Evolutionary conservation across 352 stramenopile genomes (phyloP).

Genomic region (Phytophthora multivora): DNA sequence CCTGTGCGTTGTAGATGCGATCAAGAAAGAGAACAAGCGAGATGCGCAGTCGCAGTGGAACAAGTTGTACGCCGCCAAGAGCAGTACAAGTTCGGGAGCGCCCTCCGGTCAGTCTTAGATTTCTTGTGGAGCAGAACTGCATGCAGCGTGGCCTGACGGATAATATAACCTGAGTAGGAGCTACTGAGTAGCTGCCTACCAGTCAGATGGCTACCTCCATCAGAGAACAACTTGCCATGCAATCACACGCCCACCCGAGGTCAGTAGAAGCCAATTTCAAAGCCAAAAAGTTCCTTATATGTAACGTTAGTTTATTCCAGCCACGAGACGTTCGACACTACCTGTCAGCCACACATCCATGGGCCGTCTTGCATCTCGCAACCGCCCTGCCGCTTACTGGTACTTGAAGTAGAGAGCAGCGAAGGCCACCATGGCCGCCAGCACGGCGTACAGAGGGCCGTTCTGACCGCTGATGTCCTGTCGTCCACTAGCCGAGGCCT

Average conservation of each 20-base stretch:
- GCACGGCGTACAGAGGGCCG: constrained; percentile 53
- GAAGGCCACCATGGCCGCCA: constrained; percentile 52
- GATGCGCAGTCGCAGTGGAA: constrained; percentile 79
- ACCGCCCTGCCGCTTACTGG: constrained; percentile 21
- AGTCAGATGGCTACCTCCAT: constrained; percentile 8
- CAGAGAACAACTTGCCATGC: background rate
- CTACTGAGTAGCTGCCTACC: no score
- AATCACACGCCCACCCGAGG: no score
- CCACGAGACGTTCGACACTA: constrained; percentile 5
- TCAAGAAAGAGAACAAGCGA: constrained; percentile 84
- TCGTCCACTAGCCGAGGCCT: constrained; percentile 43
- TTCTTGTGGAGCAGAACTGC: background rate
- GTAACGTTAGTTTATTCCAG: constrained; percentile 39
- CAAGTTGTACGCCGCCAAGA: constrained; percentile 77
- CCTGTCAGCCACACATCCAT: constrained; percentile 19
- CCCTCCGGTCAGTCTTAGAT: constrained; percentile 13
- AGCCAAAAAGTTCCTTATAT: constrained; percentile 41
- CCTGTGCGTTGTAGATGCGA: constrained; percentile 50
- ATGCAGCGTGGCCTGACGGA: constrained; percentile 1
- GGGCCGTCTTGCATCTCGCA: constrained; percentile 1
- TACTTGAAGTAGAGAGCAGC: constrained; percentile 73
- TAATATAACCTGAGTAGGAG: constrained; percentile 34
- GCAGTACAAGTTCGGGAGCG: constrained; percentile 9
- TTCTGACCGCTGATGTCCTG: constrained; percentile 70
- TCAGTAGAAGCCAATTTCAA: constrained; percentile 2